A percentile compares a stretch with the other conserved stretches of the same genome.
Conservation (phyloP, 345 rosid genomes). For the Salix viminalis region DNA sequence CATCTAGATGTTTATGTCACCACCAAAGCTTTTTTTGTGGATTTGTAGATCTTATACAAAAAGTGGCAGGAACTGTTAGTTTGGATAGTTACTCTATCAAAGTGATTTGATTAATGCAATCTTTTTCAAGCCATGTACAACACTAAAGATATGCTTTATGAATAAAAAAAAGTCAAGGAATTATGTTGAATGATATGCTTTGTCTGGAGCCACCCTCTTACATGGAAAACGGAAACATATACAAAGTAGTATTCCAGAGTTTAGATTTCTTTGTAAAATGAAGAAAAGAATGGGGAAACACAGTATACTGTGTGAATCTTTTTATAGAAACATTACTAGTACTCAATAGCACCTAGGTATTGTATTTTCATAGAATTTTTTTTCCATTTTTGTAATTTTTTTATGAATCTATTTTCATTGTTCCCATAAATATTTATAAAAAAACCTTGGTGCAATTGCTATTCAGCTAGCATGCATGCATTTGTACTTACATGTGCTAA, state of each 20-base stretch:
- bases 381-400: not conserved
- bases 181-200: slow-evolving; percentile 3
- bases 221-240: not conserved
- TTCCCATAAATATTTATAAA: not conserved
- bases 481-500: not conserved
- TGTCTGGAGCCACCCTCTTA: not conserved
- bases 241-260: not conserved
- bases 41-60: not conserved
- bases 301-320: not conserved
- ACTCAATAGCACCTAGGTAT: not conserved
- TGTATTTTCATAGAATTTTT: not conserved
- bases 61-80: not conserved
- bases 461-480: not conserved
- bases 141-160: not conserved
- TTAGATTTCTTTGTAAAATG: not conserved
- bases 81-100: not conserved
- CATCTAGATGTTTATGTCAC: not conserved
- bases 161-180: not conserved
- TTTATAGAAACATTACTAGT: not conserved
- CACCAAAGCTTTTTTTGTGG: not conserved
- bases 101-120: not conserved
- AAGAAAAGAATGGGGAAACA: not conserved
- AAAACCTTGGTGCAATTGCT: not conserved
- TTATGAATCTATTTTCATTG: not conserved
- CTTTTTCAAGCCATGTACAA: not conserved